These are phyloP conservation scores for Hypoxylon sp. DNA, from an alignment of 2,329 filamentous ascomycete species.

Conservation along the genomic window DNA sequence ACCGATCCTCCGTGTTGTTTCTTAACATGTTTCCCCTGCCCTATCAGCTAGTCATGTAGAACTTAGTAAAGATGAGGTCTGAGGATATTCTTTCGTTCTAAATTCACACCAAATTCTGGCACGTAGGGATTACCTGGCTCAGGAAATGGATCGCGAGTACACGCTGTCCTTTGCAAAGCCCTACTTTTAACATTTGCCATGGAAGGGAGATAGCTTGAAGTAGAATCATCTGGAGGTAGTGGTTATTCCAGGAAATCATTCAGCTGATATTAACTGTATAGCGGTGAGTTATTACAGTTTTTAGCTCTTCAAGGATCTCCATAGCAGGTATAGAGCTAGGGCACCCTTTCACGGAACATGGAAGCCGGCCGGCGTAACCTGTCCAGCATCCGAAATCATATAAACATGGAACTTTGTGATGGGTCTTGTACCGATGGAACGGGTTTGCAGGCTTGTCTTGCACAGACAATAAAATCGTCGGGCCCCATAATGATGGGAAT, in stretches of 20 bases:
- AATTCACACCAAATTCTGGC: background rate
- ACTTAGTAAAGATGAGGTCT: conserved; percentile 21
- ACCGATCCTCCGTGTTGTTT: conserved; percentile 48
- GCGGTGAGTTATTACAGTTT: conserved; percentile 6
- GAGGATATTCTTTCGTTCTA: conserved; percentile 8
- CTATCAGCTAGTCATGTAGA: conserved; percentile 32
- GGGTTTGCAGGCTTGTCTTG: conserved; percentile 29
- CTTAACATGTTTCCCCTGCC: conserved; percentile 27
- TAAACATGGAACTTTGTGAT: conserved; percentile 1
- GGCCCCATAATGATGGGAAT: conserved; percentile 11
- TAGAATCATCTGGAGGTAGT: conserved; percentile 16
- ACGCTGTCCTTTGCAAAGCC: conserved; percentile 4
- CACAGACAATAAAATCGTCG: conserved; percentile 17
- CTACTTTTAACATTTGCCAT: conserved; percentile 3
- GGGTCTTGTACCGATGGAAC: conserved; percentile 27
- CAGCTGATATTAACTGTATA: conserved; percentile 15
- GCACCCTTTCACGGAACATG: conserved; percentile 29
- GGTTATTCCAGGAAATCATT: conserved; percentile 15
- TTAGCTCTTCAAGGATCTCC: conserved; percentile 18
- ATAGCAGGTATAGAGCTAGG: conserved; percentile 17
- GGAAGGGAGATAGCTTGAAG: conserved; percentile 5
- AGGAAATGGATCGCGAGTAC: background rate
- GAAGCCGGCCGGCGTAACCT: conserved; percentile 31
- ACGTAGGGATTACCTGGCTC: background rate
- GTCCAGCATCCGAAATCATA: conserved; percentile 26